These are phyloP conservation scores for Ajuga reptans DNA, from an alignment of 305 asterid genomes.

Conservation along the genomic window DNA sequence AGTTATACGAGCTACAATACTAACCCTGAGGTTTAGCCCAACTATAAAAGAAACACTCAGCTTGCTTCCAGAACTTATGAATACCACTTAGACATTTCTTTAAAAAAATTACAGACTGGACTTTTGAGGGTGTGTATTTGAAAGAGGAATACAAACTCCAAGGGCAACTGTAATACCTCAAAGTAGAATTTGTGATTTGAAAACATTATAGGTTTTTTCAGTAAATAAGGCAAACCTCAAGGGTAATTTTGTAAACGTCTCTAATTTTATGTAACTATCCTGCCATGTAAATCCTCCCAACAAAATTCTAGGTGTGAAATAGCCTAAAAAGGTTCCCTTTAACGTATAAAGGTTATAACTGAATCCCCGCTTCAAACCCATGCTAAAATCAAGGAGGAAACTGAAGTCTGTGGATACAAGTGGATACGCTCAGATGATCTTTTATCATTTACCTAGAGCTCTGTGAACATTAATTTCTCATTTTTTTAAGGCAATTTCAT, in stretches of 20 bases:
- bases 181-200: no score
- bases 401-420: neutral
- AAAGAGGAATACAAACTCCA: no score
- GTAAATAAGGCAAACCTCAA: no score
- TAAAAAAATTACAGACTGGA: neutral
- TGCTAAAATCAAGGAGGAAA: conserved; percentile 2
- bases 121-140: neutral
- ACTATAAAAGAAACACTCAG: no score
- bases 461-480: neutral
- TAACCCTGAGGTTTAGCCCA: neutral
- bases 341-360: neutral
- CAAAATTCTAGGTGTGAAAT: neutral
- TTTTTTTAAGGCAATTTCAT: neutral
- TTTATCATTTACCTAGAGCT: neutral
- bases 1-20: neutral
- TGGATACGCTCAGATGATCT: neutral
- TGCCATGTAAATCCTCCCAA: neutral
- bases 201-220: no score
- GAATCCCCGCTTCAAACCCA: neutral
- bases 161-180: neutral
- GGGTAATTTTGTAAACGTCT: no score
- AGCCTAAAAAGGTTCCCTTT: neutral
- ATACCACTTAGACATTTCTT: no score
- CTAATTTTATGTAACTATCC: neutral
- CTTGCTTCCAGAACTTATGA: no score